phyloP scores from a whole-genome alignment of 2,329 filamentous ascomycete genomes.

The Chrysoporthe cubensis region DNA sequence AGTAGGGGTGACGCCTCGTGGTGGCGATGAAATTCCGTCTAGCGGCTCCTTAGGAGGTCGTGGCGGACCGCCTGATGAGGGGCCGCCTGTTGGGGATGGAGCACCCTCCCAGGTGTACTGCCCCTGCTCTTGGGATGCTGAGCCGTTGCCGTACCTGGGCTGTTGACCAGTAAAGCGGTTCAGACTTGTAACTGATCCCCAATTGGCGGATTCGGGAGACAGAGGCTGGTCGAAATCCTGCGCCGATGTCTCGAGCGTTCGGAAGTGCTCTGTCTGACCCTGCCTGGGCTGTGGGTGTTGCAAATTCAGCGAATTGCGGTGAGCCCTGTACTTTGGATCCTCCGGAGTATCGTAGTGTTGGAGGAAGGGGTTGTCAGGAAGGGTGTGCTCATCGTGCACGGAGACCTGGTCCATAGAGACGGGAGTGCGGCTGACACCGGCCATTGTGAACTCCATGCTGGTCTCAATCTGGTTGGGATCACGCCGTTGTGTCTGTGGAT shows the following conservation, averaged over 20 bases:
- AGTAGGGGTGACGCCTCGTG: conserved; percentile 49
- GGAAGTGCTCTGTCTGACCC: conserved; percentile 74
- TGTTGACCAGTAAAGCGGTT: conserved; percentile 53
- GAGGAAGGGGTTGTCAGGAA: conserved; percentile 36
- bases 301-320: conserved; percentile 78
- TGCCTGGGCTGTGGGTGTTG: conserved; percentile 79
- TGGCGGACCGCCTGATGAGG: conserved; percentile 48
- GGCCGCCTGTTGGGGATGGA: conserved; percentile 44
- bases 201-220: conserved; percentile 65
- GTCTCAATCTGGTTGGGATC: conserved; percentile 32
- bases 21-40: conserved; percentile 40
- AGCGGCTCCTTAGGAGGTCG: conserved; percentile 68
- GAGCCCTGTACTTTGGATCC: conserved; percentile 81
- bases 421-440: conserved; percentile 28
- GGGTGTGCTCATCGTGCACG: background rate
- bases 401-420: conserved; percentile 19
- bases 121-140: conserved; percentile 38
- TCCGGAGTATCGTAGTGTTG: conserved; percentile 51
- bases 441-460: conserved; percentile 28
- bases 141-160: conserved; percentile 52
- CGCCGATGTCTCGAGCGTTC: conserved; percentile 74
- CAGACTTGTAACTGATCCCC: conserved; percentile 65
- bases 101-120: conserved; percentile 33
- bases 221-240: conserved; percentile 66
- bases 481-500: conserved; percentile 31